A percentile compares a stretch with the other conserved stretches of the same genome.
phyloP scores from a whole-genome alignment of 2,329 filamentous ascomycete genomes.

The Falciphora oryzae region DNA sequence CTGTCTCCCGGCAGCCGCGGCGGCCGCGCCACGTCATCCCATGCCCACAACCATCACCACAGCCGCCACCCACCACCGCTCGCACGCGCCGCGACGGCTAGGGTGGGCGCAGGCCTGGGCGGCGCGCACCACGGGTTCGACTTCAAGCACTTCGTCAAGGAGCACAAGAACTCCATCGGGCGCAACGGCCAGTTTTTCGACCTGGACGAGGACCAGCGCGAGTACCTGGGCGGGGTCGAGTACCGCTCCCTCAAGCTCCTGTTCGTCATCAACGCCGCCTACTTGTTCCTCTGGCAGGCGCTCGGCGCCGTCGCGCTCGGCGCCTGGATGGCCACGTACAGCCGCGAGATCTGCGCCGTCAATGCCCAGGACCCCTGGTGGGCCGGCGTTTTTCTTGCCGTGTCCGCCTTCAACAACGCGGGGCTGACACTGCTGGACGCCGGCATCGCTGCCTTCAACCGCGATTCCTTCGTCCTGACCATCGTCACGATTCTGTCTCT shows the following conservation, averaged over 20 bases:
- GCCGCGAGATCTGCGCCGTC: conserved; percentile 37
- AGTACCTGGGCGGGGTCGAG: conserved; percentile 56
- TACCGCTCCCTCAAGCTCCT: conserved; percentile 59
- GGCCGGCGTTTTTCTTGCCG: conserved; percentile 61
- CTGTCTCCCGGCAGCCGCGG: neutral
- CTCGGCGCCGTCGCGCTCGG: conserved; percentile 52
- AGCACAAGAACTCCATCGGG: conserved; percentile 33
- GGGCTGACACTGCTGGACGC: conserved; percentile 62
- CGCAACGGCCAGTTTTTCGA: conserved; percentile 51
- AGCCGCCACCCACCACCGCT: neutral
- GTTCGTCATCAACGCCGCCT: conserved; percentile 53
- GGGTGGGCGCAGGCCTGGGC: neutral
- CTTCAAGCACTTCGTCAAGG: conserved; percentile 27
- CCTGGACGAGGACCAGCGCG: conserved; percentile 45
- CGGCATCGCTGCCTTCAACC: conserved; percentile 58
- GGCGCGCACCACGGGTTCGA: conserved; percentile 20
- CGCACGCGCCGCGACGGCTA: neutral
- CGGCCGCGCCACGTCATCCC: neutral
- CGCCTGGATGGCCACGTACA: conserved; percentile 53
- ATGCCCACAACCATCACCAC: neutral
- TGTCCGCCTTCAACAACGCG: conserved; percentile 65
- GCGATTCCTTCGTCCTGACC: conserved; percentile 43
- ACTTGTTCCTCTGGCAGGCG: conserved; percentile 54
- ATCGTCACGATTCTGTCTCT: conserved; percentile 53
- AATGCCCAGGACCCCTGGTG: conserved; percentile 63